A percentile compares a stretch with the other conserved stretches of the same genome.
Evolutionary conservation across 768 basidiomycete species (phyloP).

Genomic region (Pholiota conissans): DNA sequence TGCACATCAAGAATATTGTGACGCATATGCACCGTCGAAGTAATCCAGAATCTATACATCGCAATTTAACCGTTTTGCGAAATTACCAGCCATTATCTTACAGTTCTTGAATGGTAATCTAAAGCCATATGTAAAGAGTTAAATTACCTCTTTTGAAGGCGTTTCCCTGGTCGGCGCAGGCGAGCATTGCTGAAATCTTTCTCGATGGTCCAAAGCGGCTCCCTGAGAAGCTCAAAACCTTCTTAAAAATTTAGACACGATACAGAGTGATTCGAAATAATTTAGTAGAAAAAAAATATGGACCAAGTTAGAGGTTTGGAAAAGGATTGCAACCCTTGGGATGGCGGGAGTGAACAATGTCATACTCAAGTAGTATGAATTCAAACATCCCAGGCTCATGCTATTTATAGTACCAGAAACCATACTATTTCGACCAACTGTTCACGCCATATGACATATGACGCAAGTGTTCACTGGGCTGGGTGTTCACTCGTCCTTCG

Average conservation of each 20-base stretch:
- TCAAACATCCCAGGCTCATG: no score
- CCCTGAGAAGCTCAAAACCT: conserved; percentile 43
- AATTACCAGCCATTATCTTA: conserved; percentile 52
- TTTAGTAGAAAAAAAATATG: no score
- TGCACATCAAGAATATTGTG: neutral
- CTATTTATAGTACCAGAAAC: no score
- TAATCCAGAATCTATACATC: conserved; percentile 62
- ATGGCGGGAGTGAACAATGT: no score
- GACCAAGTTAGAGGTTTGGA: no score
- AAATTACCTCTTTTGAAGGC: conserved; percentile 33
- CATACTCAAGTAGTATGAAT: no score
- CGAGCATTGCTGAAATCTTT: conserved; percentile 34
- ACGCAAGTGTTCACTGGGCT: no score
- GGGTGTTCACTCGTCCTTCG: no score
- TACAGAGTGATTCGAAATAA: conserved; percentile 15
- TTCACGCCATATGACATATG: no score
- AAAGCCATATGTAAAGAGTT: conserved; percentile 56
- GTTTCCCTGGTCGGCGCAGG: conserved; percentile 20
- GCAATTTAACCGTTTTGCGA: conserved; percentile 42
- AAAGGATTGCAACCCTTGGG: no score
- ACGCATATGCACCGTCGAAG: conserved; percentile 38
- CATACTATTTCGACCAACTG: no score
- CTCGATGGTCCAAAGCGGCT: conserved; percentile 40
- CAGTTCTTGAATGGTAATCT: conserved; percentile 49
- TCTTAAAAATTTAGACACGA: conserved; percentile 43